These are phyloP conservation scores for Salvia splendens DNA, from an alignment of 257 asterid species.

Conservation along the genomic window DNA sequence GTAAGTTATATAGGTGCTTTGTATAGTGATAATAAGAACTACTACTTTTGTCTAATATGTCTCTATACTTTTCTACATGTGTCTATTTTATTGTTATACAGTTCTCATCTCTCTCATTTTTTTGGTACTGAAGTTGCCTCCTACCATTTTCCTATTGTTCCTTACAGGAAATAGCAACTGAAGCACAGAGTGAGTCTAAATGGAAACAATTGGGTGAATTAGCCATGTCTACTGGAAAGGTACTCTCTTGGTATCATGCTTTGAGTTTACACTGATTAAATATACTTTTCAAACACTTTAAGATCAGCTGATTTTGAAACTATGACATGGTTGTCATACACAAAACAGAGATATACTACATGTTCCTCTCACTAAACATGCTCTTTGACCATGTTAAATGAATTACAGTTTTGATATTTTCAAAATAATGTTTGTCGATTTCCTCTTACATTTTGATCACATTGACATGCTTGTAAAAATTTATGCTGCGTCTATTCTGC, in stretches of 20 bases:
- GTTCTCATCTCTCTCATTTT: neutral
- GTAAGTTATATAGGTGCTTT: no score
- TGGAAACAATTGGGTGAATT: constrained; percentile 99
- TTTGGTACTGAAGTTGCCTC: constrained; percentile 13
- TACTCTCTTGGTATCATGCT: constrained; percentile 36
- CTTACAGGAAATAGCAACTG: constrained; percentile 78
- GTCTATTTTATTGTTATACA: no score
- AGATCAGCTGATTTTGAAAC: constrained; percentile 6
- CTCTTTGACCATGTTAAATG: neutral
- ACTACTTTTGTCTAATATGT: no score
- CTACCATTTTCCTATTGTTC: constrained; percentile 26
- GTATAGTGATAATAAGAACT: no score
- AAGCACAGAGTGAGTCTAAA: constrained; percentile 78
- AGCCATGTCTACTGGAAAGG: constrained; percentile 95
- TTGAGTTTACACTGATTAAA: constrained; percentile 17
- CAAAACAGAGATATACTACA: neutral
- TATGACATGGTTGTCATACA: neutral
- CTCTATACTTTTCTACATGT: no score
- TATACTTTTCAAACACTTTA: constrained; percentile 9
- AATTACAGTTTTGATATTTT: constrained; percentile 8
- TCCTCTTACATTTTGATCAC: neutral
- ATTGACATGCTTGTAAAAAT: constrained; percentile 14
- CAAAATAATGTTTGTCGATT: constrained; percentile 6
- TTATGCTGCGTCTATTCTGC: constrained; percentile 21
- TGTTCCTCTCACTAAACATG: constrained; percentile 1